These are phyloP conservation scores for Thymus quinquecostatus DNA, from an alignment of 257 asterid species.

Conservation along the genomic window DNA sequence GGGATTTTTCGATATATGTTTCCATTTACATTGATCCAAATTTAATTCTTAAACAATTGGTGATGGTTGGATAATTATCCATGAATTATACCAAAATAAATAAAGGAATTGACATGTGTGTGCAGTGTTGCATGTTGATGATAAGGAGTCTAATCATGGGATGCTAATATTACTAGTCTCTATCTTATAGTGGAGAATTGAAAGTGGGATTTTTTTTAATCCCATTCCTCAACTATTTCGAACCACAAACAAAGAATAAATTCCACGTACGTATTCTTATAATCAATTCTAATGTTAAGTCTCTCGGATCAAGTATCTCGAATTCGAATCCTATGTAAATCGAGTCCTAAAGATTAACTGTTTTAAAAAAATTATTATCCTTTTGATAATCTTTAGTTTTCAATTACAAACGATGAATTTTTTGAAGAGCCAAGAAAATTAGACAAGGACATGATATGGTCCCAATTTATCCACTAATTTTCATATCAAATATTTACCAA, in stretches of 20 bases:
- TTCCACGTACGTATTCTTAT: background rate
- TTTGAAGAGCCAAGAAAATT: background rate
- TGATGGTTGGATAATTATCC: too few species aligned
- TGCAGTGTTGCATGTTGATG: constrained; percentile 13
- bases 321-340: too few species aligned
- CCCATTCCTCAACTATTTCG: background rate
- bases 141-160: constrained; percentile 28
- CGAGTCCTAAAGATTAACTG: too few species aligned
- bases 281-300: too few species aligned
- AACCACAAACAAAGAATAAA: constrained; percentile 11
- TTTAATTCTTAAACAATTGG: too few species aligned
- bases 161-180: constrained; percentile 17
- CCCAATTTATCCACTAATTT: constrained; percentile 32
- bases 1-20: too few species aligned
- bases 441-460: constrained; percentile 19
- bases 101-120: background rate
- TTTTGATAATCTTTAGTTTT: background rate
- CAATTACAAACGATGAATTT: constrained; percentile 3
- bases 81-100: too few species aligned
- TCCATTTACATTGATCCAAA: too few species aligned
- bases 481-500: background rate
- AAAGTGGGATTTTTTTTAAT: constrained; percentile 3
- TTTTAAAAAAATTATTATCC: background rate
- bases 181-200: constrained; percentile 5
- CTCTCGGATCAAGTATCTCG: too few species aligned